Evolutionary conservation across 305 asterid genomes (phyloP), one percentile per base, ranked within the genome.

Genomic region (Rubia tinctorum): DNA sequence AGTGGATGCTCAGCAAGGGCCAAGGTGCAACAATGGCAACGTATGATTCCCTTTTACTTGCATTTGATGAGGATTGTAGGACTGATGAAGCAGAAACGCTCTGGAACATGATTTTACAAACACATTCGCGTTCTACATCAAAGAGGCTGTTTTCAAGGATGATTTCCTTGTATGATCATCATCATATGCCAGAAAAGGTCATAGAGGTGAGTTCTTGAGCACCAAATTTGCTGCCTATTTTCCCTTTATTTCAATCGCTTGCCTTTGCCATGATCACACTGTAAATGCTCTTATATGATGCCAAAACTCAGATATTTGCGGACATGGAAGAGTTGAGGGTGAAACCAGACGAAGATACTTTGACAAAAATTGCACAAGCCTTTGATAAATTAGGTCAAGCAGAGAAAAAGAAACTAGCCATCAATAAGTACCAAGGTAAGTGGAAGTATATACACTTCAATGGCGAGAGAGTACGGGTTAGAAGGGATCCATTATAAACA

Each of bases 1-100:
- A 90, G 89, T 94, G 99, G 99, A 90, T 94, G 99, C 78, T 94
- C 80, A 89, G 95, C 88, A 94, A 91, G 87, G 99, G 99, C 44
- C 99, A 91, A 84, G 97, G 99, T 69, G 86, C 93, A 47, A 91
- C 99, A 72, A 81, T 90, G 95, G 85, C 89, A 22, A 94, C 99
- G 39, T 91, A 94, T 72, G 96, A 90, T 76, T 63, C 82, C 77
- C 96, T 94, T 82, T 76, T 94, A 43, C 85, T 86, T 71, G 89
- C 99, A 72, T 89, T 88, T 80, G 99, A 94, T 86, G 86, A 90
- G 96, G 99, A 90, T 58, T 77, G 75, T 59, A 86, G 99, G 82
- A 78, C 86, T 75, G 97, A 89, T 64, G 99, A 94, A 83, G 99
- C 97, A 22, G 89, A 81, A 82, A 77, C 43, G 22, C 73, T 93